Conservation (phyloP, 805 yeast genomes). For the Yarrowia divulgata region DNA sequence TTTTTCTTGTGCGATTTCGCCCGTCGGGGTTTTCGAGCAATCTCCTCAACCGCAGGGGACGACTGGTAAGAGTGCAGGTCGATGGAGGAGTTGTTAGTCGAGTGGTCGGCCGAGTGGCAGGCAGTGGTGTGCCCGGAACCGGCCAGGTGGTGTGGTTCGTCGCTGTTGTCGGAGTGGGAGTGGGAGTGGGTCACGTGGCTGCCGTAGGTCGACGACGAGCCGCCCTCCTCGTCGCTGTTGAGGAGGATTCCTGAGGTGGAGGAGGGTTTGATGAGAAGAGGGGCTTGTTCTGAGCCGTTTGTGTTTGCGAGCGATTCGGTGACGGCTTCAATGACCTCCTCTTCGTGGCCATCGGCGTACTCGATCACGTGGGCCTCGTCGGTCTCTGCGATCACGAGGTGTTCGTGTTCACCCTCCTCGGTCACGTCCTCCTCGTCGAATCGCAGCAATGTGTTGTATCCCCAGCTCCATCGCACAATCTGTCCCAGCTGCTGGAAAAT, state of each 20-base stretch:
- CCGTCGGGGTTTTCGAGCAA: constrained; percentile 9
- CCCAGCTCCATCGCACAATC: constrained; percentile 74
- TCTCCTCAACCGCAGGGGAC: constrained; percentile 13
- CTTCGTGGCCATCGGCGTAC: not conserved
- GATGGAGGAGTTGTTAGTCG: not conserved
- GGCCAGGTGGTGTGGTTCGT: not conserved
- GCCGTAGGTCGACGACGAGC: not conserved
- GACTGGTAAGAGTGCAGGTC: constrained; percentile 6
- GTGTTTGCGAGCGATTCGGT: not conserved
- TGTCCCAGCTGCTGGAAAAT: constrained; percentile 74
- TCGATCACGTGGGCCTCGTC: not conserved
- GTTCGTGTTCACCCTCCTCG: not conserved
- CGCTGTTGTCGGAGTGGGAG: not conserved
- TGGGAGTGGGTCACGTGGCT: not conserved
- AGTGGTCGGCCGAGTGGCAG: not conserved
- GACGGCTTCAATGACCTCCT: not conserved
- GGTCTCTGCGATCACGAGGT: too few relatives aligned
- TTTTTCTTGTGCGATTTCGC: not conserved
- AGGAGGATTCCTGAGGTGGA: not conserved
- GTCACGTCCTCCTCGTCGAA: not conserved
- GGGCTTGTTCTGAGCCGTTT: not conserved
- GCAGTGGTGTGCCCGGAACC: constrained; percentile 22
- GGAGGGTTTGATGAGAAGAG: constrained; percentile 1
- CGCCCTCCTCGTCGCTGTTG: constrained; percentile 26
- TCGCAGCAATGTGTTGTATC: constrained; percentile 63